These are phyloP conservation scores for Eutrema yunnanense DNA, from an alignment of 345 rosid species.

Conservation along the genomic window DNA sequence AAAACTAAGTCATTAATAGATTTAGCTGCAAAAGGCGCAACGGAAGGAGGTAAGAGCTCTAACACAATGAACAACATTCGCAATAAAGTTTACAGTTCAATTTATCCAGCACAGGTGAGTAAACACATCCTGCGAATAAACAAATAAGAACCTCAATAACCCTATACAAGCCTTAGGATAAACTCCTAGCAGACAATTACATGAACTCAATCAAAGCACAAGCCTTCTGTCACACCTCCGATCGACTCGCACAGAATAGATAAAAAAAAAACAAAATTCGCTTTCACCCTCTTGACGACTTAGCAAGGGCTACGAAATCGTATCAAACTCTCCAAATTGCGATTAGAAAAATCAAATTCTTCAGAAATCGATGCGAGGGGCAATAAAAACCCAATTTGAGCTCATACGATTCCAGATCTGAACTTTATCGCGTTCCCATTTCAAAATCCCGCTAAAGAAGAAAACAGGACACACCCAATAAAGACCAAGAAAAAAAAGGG, in stretches of 20 bases:
- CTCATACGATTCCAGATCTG: constrained; percentile 5
- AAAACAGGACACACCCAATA: not conserved
- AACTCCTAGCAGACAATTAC: not conserved
- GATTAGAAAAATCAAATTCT: not conserved
- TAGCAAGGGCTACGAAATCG: not conserved
- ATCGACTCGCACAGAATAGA: not conserved
- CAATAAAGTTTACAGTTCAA: not conserved
- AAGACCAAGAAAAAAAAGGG: not conserved
- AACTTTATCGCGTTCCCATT: not conserved
- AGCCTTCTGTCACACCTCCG: not conserved
- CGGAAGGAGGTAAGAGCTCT: constrained; percentile 15
- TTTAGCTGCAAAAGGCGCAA: constrained; percentile 32
- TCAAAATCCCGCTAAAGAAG: not conserved
- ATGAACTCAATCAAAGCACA: not conserved
- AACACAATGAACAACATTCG: not conserved
- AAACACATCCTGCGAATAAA: not conserved
- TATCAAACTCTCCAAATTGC: not conserved
- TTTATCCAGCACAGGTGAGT: not conserved
- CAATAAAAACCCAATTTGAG: not conserved
- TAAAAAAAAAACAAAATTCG: not conserved
- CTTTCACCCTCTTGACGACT: not conserved
- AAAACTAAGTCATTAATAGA: constrained; percentile 26
- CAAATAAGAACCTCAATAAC: not conserved
- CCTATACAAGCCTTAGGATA: not conserved
- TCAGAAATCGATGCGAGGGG: not conserved